Conservation (phyloP, 192 early-diverging fungal genomes). For the Backusella tarrabulga region DNA sequence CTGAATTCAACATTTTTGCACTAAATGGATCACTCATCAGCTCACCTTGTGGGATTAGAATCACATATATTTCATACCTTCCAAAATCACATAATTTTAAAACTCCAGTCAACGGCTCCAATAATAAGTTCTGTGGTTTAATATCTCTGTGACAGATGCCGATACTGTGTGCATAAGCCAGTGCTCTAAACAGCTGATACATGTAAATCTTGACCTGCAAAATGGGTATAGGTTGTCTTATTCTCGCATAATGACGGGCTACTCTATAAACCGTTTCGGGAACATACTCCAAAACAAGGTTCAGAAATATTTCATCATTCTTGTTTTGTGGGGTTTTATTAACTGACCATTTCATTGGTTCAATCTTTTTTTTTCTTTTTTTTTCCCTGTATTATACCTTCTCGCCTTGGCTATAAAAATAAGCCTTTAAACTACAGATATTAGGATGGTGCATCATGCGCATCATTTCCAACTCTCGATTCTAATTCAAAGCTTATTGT, state of each 20-base stretch:
- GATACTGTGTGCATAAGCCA: slow-evolving; percentile 94
- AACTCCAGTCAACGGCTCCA: slow-evolving; percentile 87
- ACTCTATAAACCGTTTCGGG: slow-evolving; percentile 97
- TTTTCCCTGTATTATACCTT: slow-evolving; percentile 38
- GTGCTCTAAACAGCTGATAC: slow-evolving; percentile 96
- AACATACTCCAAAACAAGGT: slow-evolving; percentile 93
- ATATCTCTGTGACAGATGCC: slow-evolving; percentile 99
- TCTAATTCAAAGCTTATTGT: slow-evolving; percentile 46
- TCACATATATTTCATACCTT: slow-evolving; percentile 33
- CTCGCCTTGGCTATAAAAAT: slow-evolving; percentile 97
- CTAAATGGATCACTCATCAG: slow-evolving; percentile 33
- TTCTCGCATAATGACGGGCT: slow-evolving; percentile 85
- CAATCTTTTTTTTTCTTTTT: background rate
- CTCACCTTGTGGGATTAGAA: background rate
- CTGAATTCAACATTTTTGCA: slow-evolving; percentile 91
- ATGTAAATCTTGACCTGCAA: slow-evolving; percentile 97
- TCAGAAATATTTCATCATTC: slow-evolving; percentile 94
- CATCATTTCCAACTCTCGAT: slow-evolving; percentile 94
- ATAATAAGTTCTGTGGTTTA: slow-evolving; percentile 97
- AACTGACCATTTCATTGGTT: background rate
- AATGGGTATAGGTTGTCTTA: slow-evolving; percentile 93
- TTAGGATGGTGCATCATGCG: slow-evolving; percentile 89
- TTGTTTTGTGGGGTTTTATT: slow-evolving; percentile 8
- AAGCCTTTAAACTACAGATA: slow-evolving; percentile 85
- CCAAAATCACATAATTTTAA: slow-evolving; percentile 99